Conservation (phyloP, 805 yeast species). For the Groenewaldozyma salmanticensis region DNA sequence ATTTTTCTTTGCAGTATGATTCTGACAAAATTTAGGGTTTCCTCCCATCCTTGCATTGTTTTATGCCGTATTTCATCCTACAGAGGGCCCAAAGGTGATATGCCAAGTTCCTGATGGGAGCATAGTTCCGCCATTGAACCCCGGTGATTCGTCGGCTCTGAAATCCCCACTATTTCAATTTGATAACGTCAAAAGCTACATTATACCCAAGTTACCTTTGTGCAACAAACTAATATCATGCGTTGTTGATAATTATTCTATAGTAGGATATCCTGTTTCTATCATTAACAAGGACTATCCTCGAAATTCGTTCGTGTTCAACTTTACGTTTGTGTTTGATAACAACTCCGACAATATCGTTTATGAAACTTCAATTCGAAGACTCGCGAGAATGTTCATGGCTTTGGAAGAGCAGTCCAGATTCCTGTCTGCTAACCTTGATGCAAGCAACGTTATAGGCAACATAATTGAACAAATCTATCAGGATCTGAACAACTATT, state of each 20-base stretch:
- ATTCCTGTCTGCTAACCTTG: conserved; percentile 42
- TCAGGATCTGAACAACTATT: conserved; percentile 89
- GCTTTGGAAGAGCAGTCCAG: conserved; percentile 86
- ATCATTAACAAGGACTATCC: conserved; percentile 67
- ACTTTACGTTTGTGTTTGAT: conserved; percentile 84
- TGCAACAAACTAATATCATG: conserved; percentile 76
- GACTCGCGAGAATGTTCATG: conserved; percentile 81
- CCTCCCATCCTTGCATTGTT: conserved; percentile 76
- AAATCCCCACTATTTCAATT: conserved; percentile 53
- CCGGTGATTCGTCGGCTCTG: conserved; percentile 28
- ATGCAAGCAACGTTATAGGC: conserved; percentile 42
- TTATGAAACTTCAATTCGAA: conserved; percentile 72
- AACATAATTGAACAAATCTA: conserved; percentile 80
- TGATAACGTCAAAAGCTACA: conserved; percentile 77
- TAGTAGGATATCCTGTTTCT: conserved; percentile 84
- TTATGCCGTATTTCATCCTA: conserved; percentile 89
- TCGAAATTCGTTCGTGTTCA: conserved; percentile 86
- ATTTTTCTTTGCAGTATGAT: not conserved
- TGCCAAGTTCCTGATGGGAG: conserved; percentile 84
- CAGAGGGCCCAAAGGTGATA: conserved; percentile 86
- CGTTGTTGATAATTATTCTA: conserved; percentile 56
- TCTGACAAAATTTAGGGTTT: conserved; percentile 11
- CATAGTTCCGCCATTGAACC: conserved; percentile 32
- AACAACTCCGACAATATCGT: conserved; percentile 57
- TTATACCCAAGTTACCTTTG: conserved; percentile 87